Evolutionary conservation across 148 eudicot species (phyloP).

Genomic region (Gaultheria prostrata): DNA sequence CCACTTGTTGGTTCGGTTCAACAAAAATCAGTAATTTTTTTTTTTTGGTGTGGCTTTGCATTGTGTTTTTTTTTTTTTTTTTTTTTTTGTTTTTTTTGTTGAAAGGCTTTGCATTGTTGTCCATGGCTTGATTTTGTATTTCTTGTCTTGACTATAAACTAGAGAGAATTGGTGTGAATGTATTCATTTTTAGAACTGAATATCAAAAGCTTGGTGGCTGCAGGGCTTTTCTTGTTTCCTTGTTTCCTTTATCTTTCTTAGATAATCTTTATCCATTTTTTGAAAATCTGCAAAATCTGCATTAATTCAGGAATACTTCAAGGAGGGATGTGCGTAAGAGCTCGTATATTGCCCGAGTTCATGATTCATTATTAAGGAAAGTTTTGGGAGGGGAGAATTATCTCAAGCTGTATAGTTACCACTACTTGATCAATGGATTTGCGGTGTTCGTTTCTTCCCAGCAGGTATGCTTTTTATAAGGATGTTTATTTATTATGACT

Average conservation of each 20-base stretch:
- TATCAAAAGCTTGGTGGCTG: background rate
- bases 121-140: background rate
- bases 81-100: too few species aligned
- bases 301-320: conserved; percentile 51
- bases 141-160: background rate
- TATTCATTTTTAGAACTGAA: background rate
- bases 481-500: background rate
- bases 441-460: conserved; percentile 79
- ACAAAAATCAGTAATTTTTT: background rate
- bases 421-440: conserved; percentile 95
- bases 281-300: background rate
- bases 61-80: background rate
- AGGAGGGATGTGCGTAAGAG: conserved; percentile 35
- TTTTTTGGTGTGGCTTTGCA: background rate
- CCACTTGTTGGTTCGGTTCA: background rate
- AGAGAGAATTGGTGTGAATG: background rate
- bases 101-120: background rate
- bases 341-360: conserved; percentile 54
- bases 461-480: conserved; percentile 60
- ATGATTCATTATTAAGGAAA: conserved; percentile 77
- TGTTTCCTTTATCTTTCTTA: background rate
- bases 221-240: conserved; percentile 10
- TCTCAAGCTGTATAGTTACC: conserved; percentile 90
- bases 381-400: conserved; percentile 76
- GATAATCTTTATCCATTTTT: background rate